Evolutionary conservation across 2,329 filamentous ascomycete genomes (phyloP).

Genomic region (Aspergillus fischeri): DNA sequence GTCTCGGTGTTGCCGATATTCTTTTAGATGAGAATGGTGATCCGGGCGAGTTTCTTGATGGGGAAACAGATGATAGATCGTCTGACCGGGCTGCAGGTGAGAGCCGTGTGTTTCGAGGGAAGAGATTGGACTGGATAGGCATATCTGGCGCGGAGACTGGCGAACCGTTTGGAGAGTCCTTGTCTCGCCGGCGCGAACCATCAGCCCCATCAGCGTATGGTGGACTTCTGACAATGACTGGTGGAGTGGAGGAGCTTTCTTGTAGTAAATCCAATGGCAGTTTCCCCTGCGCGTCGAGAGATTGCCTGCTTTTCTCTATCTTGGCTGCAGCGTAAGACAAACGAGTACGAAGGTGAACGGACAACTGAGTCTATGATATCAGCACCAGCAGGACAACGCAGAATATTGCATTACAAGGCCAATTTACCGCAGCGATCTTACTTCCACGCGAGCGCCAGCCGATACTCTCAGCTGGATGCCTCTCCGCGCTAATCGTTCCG

Average conservation of each 20-base stretch:
- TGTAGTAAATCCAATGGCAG: slow-evolving; percentile 71
- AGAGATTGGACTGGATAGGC: slow-evolving; percentile 10
- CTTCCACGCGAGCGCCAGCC: slow-evolving; percentile 65
- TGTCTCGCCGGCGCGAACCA: slow-evolving; percentile 15
- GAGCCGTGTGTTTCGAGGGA: slow-evolving; percentile 8
- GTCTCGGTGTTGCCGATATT: slow-evolving; percentile 24
- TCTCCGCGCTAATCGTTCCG: slow-evolving; percentile 28
- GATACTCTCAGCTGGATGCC: slow-evolving; percentile 65
- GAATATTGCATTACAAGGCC: slow-evolving; percentile 12
- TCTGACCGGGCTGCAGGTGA: slow-evolving; percentile 12
- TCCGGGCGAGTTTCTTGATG: slow-evolving; percentile 13
- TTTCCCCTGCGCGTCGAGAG: slow-evolving; percentile 66
- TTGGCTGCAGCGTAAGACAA: slow-evolving; percentile 93
- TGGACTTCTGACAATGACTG: slow-evolving; percentile 55
- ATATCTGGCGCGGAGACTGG: slow-evolving; percentile 20
- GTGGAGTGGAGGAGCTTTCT: slow-evolving; percentile 57
- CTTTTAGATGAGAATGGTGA: slow-evolving; percentile 15
- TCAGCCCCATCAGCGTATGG: slow-evolving; percentile 40
- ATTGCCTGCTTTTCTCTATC: slow-evolving; percentile 84
- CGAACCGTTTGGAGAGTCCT: slow-evolving; percentile 20
- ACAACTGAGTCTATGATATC: slow-evolving; percentile 52
- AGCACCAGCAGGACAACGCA: slow-evolving; percentile 5
- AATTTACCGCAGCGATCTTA: slow-evolving; percentile 71
- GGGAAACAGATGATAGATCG: slow-evolving; percentile 8
- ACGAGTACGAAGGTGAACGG: slow-evolving; percentile 74